phyloP scores from a whole-genome alignment of 2,329 filamentous ascomycete genomes.

The Falciphora oryzae region DNA sequence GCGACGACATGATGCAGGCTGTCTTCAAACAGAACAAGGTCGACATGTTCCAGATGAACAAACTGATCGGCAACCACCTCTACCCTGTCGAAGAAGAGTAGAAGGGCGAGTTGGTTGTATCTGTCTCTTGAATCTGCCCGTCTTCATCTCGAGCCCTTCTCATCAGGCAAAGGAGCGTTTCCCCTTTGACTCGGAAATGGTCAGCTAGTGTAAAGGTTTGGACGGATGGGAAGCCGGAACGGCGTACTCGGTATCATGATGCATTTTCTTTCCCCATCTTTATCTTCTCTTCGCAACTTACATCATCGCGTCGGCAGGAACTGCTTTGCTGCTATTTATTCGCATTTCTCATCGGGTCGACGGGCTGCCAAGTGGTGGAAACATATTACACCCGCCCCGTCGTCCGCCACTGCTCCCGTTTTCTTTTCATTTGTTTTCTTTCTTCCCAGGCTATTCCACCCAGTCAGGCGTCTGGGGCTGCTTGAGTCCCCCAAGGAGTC shows the following conservation, averaged over 20 bases:
- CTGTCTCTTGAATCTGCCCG: background rate
- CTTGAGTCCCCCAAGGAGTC: background rate
- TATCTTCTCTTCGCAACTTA: background rate
- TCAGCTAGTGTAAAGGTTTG: background rate
- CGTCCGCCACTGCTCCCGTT: background rate
- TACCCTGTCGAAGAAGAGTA: constrained; percentile 72
- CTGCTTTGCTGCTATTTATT: background rate
- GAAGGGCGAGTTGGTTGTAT: background rate
- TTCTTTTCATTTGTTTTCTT: background rate
- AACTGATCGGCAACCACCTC: constrained; percentile 82
- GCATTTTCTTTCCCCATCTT: background rate
- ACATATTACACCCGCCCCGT: background rate
- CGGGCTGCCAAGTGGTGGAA: background rate
- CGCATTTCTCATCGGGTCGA: background rate
- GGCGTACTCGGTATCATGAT: background rate
- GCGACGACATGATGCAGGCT: constrained; percentile 84
- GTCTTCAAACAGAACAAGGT: constrained; percentile 89
- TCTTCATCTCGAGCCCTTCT: background rate
- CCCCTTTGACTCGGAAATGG: background rate
- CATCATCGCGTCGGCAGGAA: background rate
- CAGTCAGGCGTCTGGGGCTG: background rate
- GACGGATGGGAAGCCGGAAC: background rate
- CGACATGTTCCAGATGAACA: constrained; percentile 99
- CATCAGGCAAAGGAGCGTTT: background rate
- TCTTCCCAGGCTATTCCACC: background rate